These are phyloP conservation scores for Tetradesmus obliquus DNA, from an alignment of 139 green algal species.

Conservation along the genomic window DNA sequence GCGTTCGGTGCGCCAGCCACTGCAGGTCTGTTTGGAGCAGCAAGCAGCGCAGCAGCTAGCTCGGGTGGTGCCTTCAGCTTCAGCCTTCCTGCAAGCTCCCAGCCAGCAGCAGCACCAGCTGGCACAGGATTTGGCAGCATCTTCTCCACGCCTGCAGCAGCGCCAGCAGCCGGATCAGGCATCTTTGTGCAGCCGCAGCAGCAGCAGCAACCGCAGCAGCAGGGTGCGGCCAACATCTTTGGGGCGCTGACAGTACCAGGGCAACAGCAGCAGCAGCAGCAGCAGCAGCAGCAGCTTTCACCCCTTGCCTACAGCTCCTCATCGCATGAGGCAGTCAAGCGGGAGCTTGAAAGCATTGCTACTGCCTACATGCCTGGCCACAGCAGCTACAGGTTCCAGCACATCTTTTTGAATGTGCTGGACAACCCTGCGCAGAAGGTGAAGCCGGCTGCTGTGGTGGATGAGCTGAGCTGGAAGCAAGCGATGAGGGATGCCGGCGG, in stretches of 20 bases:
- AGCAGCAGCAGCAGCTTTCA: conserved; percentile 4
- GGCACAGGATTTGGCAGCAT: conserved; percentile 21
- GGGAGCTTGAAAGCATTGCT: conserved; percentile 47
- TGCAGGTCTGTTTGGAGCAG: not conserved
- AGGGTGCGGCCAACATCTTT: not conserved
- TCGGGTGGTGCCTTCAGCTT: conserved; percentile 26
- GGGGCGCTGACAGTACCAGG: not conserved
- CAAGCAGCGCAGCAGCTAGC: conserved; percentile 12
- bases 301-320: conserved; percentile 2
- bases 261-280: conserved; percentile 15
- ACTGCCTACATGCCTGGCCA: conserved; percentile 55
- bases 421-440: conserved; percentile 69
- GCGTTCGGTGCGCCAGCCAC: not conserved
- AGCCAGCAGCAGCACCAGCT: not conserved
- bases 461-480: conserved; percentile 83
- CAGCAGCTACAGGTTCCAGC: conserved; percentile 71
- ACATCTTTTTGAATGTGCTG: conserved; percentile 81
- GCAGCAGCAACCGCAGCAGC: conserved; percentile 5
- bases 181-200: not conserved
- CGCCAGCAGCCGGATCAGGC: conserved; percentile 4
- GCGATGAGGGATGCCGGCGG: conserved; percentile 72
- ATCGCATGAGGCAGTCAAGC: not conserved
- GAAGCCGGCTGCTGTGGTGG: conserved; percentile 66
- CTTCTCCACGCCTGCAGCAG: not conserved
- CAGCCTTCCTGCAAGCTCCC: not conserved